phyloP scores from a whole-genome alignment of 2,329 filamentous ascomycete genomes.

The Massarina eburnea region DNA sequence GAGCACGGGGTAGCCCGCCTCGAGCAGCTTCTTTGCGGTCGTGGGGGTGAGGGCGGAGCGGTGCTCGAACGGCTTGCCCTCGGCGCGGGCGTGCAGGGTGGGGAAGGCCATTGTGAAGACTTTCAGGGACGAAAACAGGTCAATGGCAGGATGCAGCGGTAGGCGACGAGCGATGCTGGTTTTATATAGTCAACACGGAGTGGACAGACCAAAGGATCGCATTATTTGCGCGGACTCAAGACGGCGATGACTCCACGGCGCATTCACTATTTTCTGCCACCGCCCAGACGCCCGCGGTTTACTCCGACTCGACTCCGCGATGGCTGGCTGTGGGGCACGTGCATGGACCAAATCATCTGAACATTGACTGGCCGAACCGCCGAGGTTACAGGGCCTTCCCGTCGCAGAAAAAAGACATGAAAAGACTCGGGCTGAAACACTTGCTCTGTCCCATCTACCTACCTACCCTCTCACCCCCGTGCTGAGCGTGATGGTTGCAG shows the following conservation, averaged over 20 bases:
- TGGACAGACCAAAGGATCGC: slow-evolving; percentile 5
- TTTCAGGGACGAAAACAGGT: slow-evolving; percentile 2
- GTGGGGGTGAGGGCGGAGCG: slow-evolving; percentile 44
- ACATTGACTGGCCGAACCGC: neutral
- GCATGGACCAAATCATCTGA: slow-evolving; percentile 20
- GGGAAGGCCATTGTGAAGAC: slow-evolving; percentile 34
- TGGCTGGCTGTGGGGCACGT: slow-evolving; percentile 19
- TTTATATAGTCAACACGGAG: too few species aligned
- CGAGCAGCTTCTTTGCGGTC: slow-evolving; percentile 44
- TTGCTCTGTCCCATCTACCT: neutral
- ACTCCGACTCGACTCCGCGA: slow-evolving; percentile 8
- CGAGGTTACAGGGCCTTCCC: neutral
- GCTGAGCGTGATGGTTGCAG: slow-evolving; percentile 20
- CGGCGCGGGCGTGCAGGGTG: slow-evolving; percentile 45
- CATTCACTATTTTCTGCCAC: slow-evolving; percentile 20
- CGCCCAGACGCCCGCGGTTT: slow-evolving; percentile 1
- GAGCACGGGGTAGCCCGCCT: slow-evolving; percentile 43
- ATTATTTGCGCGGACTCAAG: too few species aligned
- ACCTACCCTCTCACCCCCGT: too few species aligned
- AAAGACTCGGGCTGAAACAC: neutral
- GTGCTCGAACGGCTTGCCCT: slow-evolving; percentile 45
- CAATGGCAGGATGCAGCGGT: slow-evolving; percentile 13
- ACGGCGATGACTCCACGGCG: slow-evolving; percentile 37
- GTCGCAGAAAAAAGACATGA: neutral
- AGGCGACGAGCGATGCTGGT: too few species aligned